Conservation (phyloP, 345 rosid genomes). For the Pistacia vera region DNA sequence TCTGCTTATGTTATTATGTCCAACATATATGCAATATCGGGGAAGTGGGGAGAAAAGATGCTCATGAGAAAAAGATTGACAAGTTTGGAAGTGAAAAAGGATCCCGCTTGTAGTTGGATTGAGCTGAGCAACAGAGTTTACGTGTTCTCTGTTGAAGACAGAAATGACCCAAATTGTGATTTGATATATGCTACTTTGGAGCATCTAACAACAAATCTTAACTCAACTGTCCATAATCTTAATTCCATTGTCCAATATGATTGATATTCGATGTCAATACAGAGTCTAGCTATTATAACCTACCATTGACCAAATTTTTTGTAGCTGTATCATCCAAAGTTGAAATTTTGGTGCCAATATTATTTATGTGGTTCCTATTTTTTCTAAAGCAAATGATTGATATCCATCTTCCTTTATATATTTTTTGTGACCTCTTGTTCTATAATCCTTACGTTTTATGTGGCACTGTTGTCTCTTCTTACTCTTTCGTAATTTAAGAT, state of each 20-base stretch:
- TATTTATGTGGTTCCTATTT: not conserved
- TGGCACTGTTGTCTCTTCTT: not conserved
- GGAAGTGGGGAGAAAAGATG: slow-evolving; percentile 59
- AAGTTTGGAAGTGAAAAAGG: slow-evolving; percentile 49
- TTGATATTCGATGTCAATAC: not conserved
- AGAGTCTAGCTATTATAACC: slow-evolving; percentile 2
- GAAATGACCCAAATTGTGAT: slow-evolving; percentile 35
- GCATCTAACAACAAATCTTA: slow-evolving; percentile 43
- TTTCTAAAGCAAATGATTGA: not conserved
- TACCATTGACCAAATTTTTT: not conserved
- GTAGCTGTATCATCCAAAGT: not conserved
- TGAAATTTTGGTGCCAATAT: not conserved
- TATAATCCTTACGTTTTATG: not conserved
- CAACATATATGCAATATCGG: slow-evolving; percentile 48
- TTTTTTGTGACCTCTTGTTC: not conserved
- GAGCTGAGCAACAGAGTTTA: slow-evolving; percentile 38
- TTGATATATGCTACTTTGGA: slow-evolving; percentile 41
- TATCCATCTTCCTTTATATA: not conserved
- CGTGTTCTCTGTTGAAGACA: slow-evolving; percentile 47
- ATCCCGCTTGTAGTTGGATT: slow-evolving; percentile 63
- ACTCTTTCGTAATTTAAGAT: not conserved
- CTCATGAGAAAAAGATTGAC: slow-evolving; percentile 46
- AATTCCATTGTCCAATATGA: slow-evolving; percentile 23
- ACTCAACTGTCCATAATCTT: slow-evolving; percentile 30
- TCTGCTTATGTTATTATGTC: slow-evolving; percentile 51